Evolutionary conservation across 1,284 basidiomycete species (phyloP).

Genomic region (Psilocybe mexicana): DNA sequence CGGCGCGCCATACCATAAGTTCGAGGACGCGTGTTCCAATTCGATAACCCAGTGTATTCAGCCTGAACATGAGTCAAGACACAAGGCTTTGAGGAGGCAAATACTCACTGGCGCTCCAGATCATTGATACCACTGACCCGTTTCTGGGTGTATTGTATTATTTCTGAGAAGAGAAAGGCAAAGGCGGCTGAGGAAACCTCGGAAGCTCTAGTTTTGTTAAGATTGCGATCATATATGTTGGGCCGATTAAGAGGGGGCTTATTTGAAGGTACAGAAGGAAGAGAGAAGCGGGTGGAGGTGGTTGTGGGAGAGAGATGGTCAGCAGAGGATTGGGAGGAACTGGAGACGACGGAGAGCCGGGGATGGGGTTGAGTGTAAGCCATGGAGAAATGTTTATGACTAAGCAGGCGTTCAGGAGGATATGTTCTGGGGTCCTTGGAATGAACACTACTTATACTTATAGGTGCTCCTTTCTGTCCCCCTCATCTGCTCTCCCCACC

Average conservation of each 20-base stretch:
- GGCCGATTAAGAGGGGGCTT: conserved; percentile 49
- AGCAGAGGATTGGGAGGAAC: conserved; percentile 56
- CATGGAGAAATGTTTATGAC: conserved; percentile 33
- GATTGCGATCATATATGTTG: conserved; percentile 81
- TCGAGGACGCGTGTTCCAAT: conserved; percentile 83
- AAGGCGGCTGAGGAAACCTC: conserved; percentile 86
- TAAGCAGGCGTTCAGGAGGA: conserved; percentile 2
- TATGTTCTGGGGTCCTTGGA: conserved; percentile 19
- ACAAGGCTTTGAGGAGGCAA: background rate
- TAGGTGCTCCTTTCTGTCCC: conserved; percentile 2
- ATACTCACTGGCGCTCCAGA: conserved; percentile 75
- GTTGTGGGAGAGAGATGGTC: conserved; percentile 66
- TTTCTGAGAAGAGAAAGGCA: conserved; percentile 88
- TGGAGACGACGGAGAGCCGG: conserved; percentile 69
- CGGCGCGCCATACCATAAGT: conserved; percentile 73
- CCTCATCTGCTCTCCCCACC: conserved; percentile 8
- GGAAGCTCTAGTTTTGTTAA: conserved; percentile 79
- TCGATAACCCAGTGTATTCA: conserved; percentile 90
- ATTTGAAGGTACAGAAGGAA: conserved; percentile 57
- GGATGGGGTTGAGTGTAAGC: conserved; percentile 62
- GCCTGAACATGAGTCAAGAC: conserved; percentile 42
- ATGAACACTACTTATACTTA: background rate
- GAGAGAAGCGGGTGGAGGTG: conserved; percentile 66
- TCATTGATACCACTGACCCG: conserved; percentile 94
- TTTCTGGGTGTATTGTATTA: conserved; percentile 94